Evolutionary conservation across 106 monocot species (phyloP), one percentile per base, ranked within the genome.

Genomic region (Dendrobium huoshanense): DNA sequence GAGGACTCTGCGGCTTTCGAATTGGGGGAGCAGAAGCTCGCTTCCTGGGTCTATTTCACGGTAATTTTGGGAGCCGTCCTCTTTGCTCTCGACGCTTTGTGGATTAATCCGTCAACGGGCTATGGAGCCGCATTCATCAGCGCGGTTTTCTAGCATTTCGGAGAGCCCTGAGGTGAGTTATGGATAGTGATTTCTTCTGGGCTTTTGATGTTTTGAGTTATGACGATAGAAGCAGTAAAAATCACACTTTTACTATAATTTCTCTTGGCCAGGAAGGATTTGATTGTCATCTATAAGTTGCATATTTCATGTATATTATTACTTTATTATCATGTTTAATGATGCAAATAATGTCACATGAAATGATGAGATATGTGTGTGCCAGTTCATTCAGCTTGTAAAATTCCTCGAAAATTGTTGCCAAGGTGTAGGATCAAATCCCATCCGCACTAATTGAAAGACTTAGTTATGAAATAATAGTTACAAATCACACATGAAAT

Each of bases 1-100:
- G 94, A 95, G 88, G 97, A 98, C 67, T 92, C 97, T 18, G 97
- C 97, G n/a, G 92, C 79, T 64, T 98, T 98, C 80, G 83, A 88
- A 5, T 75, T 98, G 81, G 85, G 84, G 75, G 70, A 92, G 82
- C 97, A 94, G 70, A 92, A 83, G 72, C 10, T 95, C 10, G 24
- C 73, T 9, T 98, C 97, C 17, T 98, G 97, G 97, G 75, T 84
- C 7, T 94, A 91, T 61, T 98, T 98, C 67, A 29, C 84, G 10
- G 86, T 27, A 43, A 92, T 98, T 44, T 87, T 98, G 64, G 97
- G 91, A 13, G 79, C 81, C 41, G 97, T 98, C 4, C 85, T 98
- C 48, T 81, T 89, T 48, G 88, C 88, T 4, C 89, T 98, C 25
- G 84, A 98, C 78, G 79, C 85, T 20, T 41, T 91, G 19, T 98